A percentile compares a stretch with the other conserved stretches of the same genome.
phyloP scores from a whole-genome alignment of 345 rosid species.

The Cardamine occulta region DNA sequence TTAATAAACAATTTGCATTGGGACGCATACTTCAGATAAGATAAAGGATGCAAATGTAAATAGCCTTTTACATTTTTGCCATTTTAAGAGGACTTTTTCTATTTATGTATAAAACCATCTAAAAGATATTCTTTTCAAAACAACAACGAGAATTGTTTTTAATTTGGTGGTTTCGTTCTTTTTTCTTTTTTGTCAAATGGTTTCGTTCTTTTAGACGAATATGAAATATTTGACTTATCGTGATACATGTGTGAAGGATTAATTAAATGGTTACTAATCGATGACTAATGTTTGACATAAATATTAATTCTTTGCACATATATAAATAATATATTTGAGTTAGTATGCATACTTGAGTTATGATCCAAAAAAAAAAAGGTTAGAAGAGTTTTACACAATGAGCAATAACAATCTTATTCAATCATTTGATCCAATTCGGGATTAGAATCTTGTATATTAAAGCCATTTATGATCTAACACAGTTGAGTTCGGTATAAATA shows the following conservation, averaged over 20 bases:
- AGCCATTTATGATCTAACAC: neutral
- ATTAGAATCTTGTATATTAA: too few species aligned
- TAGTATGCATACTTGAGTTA: too few species aligned
- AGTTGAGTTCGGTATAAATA: too few species aligned
- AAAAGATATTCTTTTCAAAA: neutral
- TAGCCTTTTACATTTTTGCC: conserved; percentile 2
- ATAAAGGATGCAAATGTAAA: conserved; percentile 17
- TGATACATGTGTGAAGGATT: neutral
- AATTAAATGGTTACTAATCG: neutral
- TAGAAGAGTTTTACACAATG: too few species aligned
- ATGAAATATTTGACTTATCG: neutral
- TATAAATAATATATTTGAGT: neutral
- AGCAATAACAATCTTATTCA: too few species aligned
- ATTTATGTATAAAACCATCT: neutral
- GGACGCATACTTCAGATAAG: conserved; percentile 48
- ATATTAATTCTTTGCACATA: neutral
- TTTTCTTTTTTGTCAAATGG: neutral
- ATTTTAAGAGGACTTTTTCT: conserved; percentile 1
- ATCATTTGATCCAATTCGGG: too few species aligned
- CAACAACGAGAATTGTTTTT: neutral
- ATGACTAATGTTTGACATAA: neutral
- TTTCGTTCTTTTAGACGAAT: neutral
- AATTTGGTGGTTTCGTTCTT: neutral
- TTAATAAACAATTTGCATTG: conserved; percentile 34
- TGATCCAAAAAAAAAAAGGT: too few species aligned